Evolutionary conservation across 371 early-diverging fungal genomes (phyloP), one percentile per base, ranked within the genome.

Genomic region (Rhizopus microsporus): DNA sequence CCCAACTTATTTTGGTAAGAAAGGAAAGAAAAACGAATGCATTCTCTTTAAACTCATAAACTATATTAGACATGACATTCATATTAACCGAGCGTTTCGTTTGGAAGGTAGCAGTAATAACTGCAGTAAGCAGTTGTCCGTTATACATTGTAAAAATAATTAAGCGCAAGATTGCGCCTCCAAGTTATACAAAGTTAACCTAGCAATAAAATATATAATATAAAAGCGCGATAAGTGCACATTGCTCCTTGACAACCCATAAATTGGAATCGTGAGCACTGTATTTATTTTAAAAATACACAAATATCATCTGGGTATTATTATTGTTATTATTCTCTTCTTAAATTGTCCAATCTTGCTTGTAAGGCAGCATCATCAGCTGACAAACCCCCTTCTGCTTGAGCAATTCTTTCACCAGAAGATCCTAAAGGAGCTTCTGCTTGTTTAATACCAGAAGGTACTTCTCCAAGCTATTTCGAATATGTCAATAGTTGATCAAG

Each of bases 31-130:
- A 32, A 2, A 46, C 0, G 38, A 38, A 29, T 23, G 23, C 23
- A 4, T 9, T 23, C 12, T 23, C 4, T 38, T 38, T 42, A 47
- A 44, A 51, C n/a, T 23, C 3, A 13, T 37, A 35, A 49, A 13
- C 45, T 39, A 43, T 23, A 7, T 17, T 70, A 93, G 92, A 97
- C 65, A 67, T 93, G 68, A 60, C 75, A 38, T 97, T 96, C 64
- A 96, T 96, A 51, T 63, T 93, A 54, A 90, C 95, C 1, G 72
- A 70, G 48, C 73, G 85, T 7, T 97, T 95, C 74, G 78, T 88
- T 13, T 93, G 95, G 95, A 97, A 97, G 64, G 89, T 91, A 3
- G 82, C 86, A 0, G 87, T 94, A 15, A 96, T 97, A 35, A 95
- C 96, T 9, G 88, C 88, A 7, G 88, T 95, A 32, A 90, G 91